Conservation (phyloP, 495 filamentous ascomycete genomes). For the Neurospora sp. region DNA sequence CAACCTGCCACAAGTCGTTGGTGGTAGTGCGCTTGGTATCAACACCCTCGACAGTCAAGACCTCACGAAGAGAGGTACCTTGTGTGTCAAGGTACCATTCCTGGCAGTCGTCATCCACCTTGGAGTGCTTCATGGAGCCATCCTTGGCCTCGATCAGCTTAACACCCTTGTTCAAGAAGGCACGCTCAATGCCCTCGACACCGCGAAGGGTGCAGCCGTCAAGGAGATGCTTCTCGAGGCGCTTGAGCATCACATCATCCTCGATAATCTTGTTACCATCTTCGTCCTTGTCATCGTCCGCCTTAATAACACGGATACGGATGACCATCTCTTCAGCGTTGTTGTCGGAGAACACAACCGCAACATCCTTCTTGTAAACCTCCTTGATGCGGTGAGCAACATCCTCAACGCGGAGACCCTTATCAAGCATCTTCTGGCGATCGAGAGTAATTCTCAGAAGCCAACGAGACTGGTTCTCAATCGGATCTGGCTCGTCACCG, state of each 20-base stretch:
- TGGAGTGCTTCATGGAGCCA: slow-evolving; percentile 58
- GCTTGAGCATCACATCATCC: slow-evolving; percentile 83
- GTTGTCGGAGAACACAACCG: slow-evolving; percentile 94
- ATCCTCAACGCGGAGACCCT: slow-evolving; percentile 82
- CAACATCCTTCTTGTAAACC: slow-evolving; percentile 75
- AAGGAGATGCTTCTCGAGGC: slow-evolving; percentile 79
- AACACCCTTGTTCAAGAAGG: slow-evolving; percentile 79
- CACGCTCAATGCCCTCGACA: slow-evolving; percentile 75
- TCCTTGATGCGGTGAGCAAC: slow-evolving; percentile 85
- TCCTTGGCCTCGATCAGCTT: slow-evolving; percentile 52
- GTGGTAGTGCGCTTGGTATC: slow-evolving; percentile 84
- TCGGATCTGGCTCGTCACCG: slow-evolving; percentile 57
- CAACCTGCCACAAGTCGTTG: slow-evolving; percentile 89
- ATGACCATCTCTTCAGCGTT: slow-evolving; percentile 95
- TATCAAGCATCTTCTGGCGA: slow-evolving; percentile 88
- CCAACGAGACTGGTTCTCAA: slow-evolving; percentile 82
- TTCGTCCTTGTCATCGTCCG: slow-evolving; percentile 58
- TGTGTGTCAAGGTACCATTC: slow-evolving; percentile 95
- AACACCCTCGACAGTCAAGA: slow-evolving; percentile 78
- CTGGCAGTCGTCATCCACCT: slow-evolving; percentile 57
- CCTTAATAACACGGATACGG: slow-evolving; percentile 72
- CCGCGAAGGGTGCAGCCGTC: slow-evolving; percentile 85
- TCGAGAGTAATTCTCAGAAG: slow-evolving; percentile 88
- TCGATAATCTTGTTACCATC: slow-evolving; percentile 73
- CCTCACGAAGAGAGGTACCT: slow-evolving; percentile 73